Evolutionary conservation across 2,329 filamentous ascomycete genomes (phyloP).

Genomic region (Cyclaneusma minus): DNA sequence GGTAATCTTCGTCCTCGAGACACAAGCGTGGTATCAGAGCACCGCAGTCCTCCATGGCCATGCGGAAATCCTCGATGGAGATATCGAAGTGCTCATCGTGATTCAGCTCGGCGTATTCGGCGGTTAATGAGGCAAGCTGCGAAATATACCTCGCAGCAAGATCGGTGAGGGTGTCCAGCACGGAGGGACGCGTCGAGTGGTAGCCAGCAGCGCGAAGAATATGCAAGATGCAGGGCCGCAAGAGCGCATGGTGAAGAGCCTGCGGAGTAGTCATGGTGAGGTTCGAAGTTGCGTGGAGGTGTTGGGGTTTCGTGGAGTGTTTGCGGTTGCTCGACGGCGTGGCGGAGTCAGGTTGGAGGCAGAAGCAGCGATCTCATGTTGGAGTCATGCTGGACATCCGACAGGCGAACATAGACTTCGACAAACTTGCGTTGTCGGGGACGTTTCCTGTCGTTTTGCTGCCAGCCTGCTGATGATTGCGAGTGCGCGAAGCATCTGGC

Average conservation of each 20-base stretch:
- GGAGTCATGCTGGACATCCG: no score
- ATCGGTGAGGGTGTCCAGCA: conserved; percentile 79
- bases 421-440: no score
- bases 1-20: conserved; percentile 53
- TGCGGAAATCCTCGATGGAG: conserved; percentile 62
- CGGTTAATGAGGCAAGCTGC: conserved; percentile 57
- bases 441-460: no score
- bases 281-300: background rate
- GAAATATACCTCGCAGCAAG: conserved; percentile 69
- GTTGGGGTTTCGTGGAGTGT: no score
- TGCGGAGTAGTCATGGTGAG: conserved; percentile 25
- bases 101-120: conserved; percentile 40
- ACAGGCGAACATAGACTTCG: no score
- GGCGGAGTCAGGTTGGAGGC: no score
- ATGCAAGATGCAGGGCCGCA: conserved; percentile 78
- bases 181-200: conserved; percentile 64
- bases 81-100: conserved; percentile 52
- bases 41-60: conserved; percentile 72
- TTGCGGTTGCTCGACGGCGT: no score
- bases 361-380: no score
- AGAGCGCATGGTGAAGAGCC: conserved; percentile 55
- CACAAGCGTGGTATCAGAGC: conserved; percentile 54
- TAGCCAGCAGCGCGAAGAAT: conserved; percentile 87
- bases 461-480: no score
- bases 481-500: no score